Evolutionary conservation across 805 yeast genomes (phyloP), one percentile per base, ranked within the genome.

Genomic region (Pichia exigua): DNA sequence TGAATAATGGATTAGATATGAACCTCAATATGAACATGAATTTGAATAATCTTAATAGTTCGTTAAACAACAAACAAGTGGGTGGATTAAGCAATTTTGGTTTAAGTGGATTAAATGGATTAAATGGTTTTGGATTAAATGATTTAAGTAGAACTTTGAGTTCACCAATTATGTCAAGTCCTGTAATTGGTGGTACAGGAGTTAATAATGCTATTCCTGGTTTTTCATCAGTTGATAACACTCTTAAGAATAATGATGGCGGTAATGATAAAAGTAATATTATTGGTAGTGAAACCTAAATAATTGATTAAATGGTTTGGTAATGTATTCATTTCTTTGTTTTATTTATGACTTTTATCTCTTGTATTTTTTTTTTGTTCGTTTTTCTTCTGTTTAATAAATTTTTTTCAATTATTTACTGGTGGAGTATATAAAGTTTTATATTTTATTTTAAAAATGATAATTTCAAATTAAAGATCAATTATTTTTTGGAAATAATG

Each of bases 111-210:
- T 45, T 50, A 20, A 50, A 24, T 45, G 49, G 49, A 18, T 11
- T 49, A 24, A 32, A 40, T n/a, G 41, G 44, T 7, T 32, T 49
- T 35, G 39, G 39, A 35, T 35, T 35, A 26, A 47, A 30, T 42
- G 35, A 32, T 39, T 28, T 49, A 15, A 35, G 44, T 18, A 39
- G 48, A 38, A 44, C 48, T 5, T 39, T 49, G 22, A 49, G 48
- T 39, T 49, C 51, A 18, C 51, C 51, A 17, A 40, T 44, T n/a
- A 28, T 44, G 18, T 39, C 51, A n/a, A 40, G 44, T 20, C 13
- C 51, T 15, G 35, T 27, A 22, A 42, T 32, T 35, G 38, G 42
- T 30, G 45, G 39, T 12, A 20, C 28, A 17, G 40, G 45, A 22
- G 11, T 42, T 18, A 11, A 30, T 22, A 41, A 21, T 38, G 27